A percentile compares a stretch with the other conserved stretches of the same genome.
Evolutionary conservation across 257 asterid species (phyloP).

Genomic region (Jasminum sambac): DNA sequence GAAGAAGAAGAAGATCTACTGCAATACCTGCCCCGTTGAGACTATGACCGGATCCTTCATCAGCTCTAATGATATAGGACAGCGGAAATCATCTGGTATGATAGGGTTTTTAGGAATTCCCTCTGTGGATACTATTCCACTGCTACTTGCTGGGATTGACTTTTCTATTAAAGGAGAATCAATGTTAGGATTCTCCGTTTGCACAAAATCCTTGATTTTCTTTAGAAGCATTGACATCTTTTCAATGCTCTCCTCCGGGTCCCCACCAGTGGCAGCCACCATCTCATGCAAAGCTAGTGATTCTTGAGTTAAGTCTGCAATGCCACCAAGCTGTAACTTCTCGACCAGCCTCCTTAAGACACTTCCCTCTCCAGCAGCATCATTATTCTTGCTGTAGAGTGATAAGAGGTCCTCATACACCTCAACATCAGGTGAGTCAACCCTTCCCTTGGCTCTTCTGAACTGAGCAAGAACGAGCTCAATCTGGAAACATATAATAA

Average conservation of each 20-base stretch:
- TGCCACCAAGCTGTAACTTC: conserved; percentile 74
- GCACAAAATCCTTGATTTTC: conserved; percentile 92
- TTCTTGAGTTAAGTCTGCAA: conserved; percentile 86
- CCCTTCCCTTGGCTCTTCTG: conserved; percentile 94
- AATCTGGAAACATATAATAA: conserved; percentile 48
- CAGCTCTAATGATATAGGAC: conserved; percentile 93
- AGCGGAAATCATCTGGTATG: conserved; percentile 95
- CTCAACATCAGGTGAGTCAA: conserved; percentile 70
- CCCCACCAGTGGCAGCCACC: conserved; percentile 84
- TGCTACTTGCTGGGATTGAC: conserved; percentile 50
- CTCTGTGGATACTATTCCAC: conserved; percentile 45
- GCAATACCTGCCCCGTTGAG: conserved; percentile 91
- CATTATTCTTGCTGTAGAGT: conserved; percentile 49
- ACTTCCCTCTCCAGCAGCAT: conserved; percentile 46
- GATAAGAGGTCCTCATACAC: conserved; percentile 73
- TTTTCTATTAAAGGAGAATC: conserved; percentile 44
- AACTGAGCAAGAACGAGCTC: conserved; percentile 98
- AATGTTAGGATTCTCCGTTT: conserved; percentile 66
- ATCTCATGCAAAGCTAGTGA: conserved; percentile 94
- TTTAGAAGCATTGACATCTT: conserved; percentile 88
- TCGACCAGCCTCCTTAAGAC: conserved; percentile 67
- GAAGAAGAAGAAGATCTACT: neutral
- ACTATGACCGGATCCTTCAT: conserved; percentile 98
- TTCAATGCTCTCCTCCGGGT: conserved; percentile 85
- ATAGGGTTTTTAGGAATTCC: conserved; percentile 54